These are phyloP conservation scores for Dentipellis sp. DNA, from an alignment of 768 basidiomycete genomes.

Conservation along the genomic window DNA sequence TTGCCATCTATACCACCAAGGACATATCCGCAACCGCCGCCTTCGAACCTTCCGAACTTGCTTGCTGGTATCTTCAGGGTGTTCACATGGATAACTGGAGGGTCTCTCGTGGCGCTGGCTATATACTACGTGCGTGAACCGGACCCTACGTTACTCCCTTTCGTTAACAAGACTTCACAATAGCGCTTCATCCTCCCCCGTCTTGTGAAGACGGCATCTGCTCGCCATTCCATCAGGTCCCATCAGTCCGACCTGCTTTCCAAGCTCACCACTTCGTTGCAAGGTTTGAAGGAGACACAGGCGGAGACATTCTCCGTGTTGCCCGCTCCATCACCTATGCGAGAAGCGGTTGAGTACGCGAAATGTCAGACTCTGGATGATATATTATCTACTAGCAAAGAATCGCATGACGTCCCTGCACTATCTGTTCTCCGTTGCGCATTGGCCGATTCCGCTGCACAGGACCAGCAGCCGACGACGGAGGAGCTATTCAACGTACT, in stretches of 20 bases:
- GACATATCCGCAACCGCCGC: constrained; percentile 61
- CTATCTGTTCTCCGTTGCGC: constrained; percentile 57
- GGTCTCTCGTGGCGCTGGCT: constrained; percentile 47
- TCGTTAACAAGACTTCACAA: neutral
- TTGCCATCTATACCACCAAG: constrained; percentile 55
- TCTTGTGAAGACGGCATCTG: constrained; percentile 45
- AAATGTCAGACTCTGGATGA: constrained; percentile 37
- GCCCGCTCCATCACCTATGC: constrained; percentile 41
- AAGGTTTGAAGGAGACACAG: constrained; percentile 47
- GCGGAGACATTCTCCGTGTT: constrained; percentile 44
- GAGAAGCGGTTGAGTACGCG: constrained; percentile 36
- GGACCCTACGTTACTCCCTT: neutral
- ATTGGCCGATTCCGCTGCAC: constrained; percentile 36
- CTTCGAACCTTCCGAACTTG: constrained; percentile 60
- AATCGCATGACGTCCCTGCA: constrained; percentile 29
- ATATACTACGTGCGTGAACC: constrained; percentile 52
- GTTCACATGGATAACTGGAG: constrained; percentile 57
- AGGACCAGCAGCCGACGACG: constrained; percentile 35
- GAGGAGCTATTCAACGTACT: constrained; percentile 52
- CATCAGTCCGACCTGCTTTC: constrained; percentile 52
- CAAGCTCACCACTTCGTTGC: constrained; percentile 45
- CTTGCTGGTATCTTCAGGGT: constrained; percentile 53
- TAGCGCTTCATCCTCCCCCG: constrained; percentile 67
- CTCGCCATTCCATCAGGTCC: constrained; percentile 48
- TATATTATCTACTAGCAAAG: constrained; percentile 20